Base-by-base conservation (phyloP, 2,329 filamentous ascomycete species). In the Drechslera avenae region DNA sequence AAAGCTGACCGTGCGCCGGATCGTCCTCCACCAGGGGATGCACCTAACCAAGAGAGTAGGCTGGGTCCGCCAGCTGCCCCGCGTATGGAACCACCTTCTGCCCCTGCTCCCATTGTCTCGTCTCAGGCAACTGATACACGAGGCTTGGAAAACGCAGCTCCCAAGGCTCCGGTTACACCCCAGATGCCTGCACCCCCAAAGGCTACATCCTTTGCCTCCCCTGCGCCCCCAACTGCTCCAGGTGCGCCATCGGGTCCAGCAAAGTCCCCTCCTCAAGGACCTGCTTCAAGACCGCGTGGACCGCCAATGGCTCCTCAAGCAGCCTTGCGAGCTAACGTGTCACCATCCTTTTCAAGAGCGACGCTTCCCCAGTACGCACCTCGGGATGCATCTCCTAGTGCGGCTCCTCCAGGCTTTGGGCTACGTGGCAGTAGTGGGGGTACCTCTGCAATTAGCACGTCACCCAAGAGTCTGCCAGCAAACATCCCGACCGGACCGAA, bases 401-500 rank as follows among this genome's bases (percentile, higher is more conserved):
- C 64, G 8, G 56, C 64, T 13, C 62, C 67, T 12, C 53, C 67
- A 13, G 35, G 52, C 6, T 50, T 58, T 9, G 71, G 67, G 2
- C 62, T 70, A 5, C 63, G 73, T 7, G 55, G 39, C 16, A 45
- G 53, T 37, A 48, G 52, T 28, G 57, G 54, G 30, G 59, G 58
- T 37, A 51, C 60, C 4, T 46, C 62, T 50, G 41, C 62, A 5
- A 58, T 65, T 23, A 73, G 60, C 40, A 73, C 72, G 2, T 74
- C 73, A 5, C 73, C 73, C 2, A 69, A 72, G 49, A 67, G 60
- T 33, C 46, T 69, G 16, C 68, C 67, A 34, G 63, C 63, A 19
- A 72, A 72, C 34, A 74, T 76, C 16, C 74, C 74, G 2, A 76
- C 73, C 26, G 73, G 74, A 3, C 74, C 74, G 6, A 74, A 74